These are phyloP conservation scores for Microcos paniculata DNA, from an alignment of 345 rosid species.

Conservation along the genomic window DNA sequence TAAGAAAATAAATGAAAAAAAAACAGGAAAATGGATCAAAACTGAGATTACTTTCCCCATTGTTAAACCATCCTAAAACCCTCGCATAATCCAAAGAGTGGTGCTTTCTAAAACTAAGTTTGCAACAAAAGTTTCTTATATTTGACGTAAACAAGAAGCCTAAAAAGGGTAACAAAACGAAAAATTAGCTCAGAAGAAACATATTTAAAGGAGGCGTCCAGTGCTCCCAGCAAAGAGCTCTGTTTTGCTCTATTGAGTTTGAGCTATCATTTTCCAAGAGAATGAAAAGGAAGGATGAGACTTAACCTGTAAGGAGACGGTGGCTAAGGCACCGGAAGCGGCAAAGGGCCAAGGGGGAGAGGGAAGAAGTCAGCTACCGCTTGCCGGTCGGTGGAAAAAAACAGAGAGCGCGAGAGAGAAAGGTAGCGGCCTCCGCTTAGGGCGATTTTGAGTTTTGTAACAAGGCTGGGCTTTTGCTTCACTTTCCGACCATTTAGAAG, in stretches of 20 bases:
- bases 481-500: not conserved
- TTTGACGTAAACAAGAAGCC: not conserved
- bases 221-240: not conserved
- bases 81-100: not conserved
- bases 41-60: not conserved
- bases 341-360: not conserved
- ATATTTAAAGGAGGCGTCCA: not conserved
- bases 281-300: not conserved
- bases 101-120: not conserved
- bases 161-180: not conserved
- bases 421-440: not conserved
- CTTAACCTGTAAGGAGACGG: not conserved
- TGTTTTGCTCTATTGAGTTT: not conserved
- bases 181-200: not conserved
- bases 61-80: not conserved
- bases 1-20: not conserved
- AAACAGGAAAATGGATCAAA: not conserved
- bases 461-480: not conserved
- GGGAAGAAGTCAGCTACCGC: not conserved
- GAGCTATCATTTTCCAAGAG: not conserved
- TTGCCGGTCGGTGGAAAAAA: not conserved
- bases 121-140: not conserved
- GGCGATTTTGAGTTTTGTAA: not conserved
- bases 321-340: not conserved
- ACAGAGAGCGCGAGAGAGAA: not conserved